Conservation (phyloP, 805 yeast species). For the Saturnispora saitoi region DNA sequence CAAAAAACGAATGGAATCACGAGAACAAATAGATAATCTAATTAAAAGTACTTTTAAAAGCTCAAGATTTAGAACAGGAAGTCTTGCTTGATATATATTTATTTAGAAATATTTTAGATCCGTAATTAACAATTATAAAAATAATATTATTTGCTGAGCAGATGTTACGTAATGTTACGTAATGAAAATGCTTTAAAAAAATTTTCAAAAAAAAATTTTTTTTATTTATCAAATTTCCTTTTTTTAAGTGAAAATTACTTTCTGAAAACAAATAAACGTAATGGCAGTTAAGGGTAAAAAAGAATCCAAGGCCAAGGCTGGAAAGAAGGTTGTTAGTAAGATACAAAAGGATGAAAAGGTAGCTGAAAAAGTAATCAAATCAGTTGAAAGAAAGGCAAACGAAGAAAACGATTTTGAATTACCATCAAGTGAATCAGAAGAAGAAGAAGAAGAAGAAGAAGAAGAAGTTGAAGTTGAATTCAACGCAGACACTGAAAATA, state of each 20-base stretch:
- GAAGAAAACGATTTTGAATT: conserved; percentile 16
- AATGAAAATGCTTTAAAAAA: background rate
- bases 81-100: too few relatives aligned
- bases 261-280: background rate
- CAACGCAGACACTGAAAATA: conserved; percentile 13
- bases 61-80: too few relatives aligned
- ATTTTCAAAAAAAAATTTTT: background rate
- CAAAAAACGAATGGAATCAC: too few relatives aligned
- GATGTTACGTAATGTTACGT: background rate
- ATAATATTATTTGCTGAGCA: too few relatives aligned
- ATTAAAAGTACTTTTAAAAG: too few relatives aligned
- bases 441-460: conserved; percentile 10
- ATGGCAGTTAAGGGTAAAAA: conserved; percentile 1
- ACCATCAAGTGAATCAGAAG: conserved; percentile 13
- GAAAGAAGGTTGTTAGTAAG: background rate
- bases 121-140: too few relatives aligned
- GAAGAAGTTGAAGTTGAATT: conserved; percentile 15
- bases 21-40: too few relatives aligned
- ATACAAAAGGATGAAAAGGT: conserved; percentile 4
- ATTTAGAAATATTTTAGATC: too few relatives aligned
- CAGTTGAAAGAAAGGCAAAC: conserved; percentile 4
- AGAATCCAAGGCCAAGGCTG: background rate
- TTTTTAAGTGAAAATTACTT: background rate
- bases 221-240: too few relatives aligned
- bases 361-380: background rate